Evolutionary conservation across 345 rosid genomes (phyloP), one percentile per base, ranked within the genome.

Genomic region (Ceriops decandra): DNA sequence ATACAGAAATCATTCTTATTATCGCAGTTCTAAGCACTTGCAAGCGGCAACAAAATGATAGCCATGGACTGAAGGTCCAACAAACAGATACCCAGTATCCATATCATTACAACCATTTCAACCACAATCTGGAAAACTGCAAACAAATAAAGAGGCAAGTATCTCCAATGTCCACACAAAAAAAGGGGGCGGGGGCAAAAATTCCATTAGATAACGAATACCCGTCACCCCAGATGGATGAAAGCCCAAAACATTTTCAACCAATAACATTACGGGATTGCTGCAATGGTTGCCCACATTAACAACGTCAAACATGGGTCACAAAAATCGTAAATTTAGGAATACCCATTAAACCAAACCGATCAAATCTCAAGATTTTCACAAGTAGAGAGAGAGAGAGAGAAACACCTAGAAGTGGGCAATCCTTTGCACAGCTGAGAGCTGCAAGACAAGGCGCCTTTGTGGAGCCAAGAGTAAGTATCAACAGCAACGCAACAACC

Each of bases 401-500:
- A n/a, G 49, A 57, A 13, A 28, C 15, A 86, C 95, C 88, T 86
- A 75, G 85, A 68, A 57, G 89, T 85, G 79, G 87, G 87, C 10
- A 82, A 65, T 36, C 87, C 89, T 61, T 86, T 88, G 75, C 95
- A 86, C 71, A 88, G 91, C 79, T 88, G 79, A 21, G 73, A 79
- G 73, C 93, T 81, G 77, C 93, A 88, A 66, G 89, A 83, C 68
- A 88, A 66, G 0, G 93, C 93, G 4, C 93, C 91, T 72, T 83
- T 88, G 79, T 88, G 93, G 62, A 95, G 92, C 99, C 97, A 95
- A 32, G 97, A 95, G 68, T 91, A 95, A 57, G 97, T 88, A 71
- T 95, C 99, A 33, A 95, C 83, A 46, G 99, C 99, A 58, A 90
- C 99, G 33, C 54, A 61, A 70, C 85, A 88, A 60, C 93, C 97